phyloP scores from a whole-genome alignment of 129 eudicot species.

The Centaurea solstitialis region DNA sequence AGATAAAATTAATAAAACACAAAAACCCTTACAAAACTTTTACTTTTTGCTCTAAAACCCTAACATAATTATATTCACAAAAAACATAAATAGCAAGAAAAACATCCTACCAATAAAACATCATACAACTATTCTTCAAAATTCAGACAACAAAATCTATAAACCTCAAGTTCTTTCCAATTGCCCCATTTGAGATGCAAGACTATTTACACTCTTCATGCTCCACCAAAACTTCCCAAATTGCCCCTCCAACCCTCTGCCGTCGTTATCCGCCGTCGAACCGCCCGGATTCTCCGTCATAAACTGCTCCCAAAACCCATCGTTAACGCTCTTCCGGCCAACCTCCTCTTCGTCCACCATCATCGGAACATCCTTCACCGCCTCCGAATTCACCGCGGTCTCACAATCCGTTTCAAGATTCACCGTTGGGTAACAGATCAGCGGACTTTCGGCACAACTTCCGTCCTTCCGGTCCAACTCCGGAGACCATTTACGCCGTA shows the following conservation, averaged over 20 bases:
- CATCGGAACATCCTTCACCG: slow-evolving; percentile 14
- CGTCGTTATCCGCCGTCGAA: slow-evolving; percentile 47
- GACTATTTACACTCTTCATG: slow-evolving; percentile 50
- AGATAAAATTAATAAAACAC: background rate
- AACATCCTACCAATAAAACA: background rate
- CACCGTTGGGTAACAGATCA: slow-evolving; percentile 45
- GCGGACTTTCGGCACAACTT: slow-evolving; percentile 42
- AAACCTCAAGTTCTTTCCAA: slow-evolving; percentile 54
- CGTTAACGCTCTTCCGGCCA: slow-evolving; percentile 41
- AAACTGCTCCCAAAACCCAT: slow-evolving; percentile 43
- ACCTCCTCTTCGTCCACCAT: slow-evolving; percentile 29
- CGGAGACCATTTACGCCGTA: slow-evolving; percentile 16
- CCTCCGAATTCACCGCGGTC: slow-evolving; percentile 48
- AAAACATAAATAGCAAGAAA: background rate
- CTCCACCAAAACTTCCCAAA: slow-evolving; percentile 62
- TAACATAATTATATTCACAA: background rate
- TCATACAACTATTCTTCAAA: slow-evolving; percentile 5
- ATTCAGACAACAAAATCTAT: slow-evolving; percentile 16
- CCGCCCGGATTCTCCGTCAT: slow-evolving; percentile 39
- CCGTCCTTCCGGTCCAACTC: slow-evolving; percentile 42
- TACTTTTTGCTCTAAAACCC: background rate
- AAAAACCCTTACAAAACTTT: background rate
- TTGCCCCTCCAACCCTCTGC: slow-evolving; percentile 37
- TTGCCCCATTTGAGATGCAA: slow-evolving; percentile 63
- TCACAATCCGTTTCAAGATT: slow-evolving; percentile 45